These are phyloP conservation scores for Epichloe sp. DNA, from an alignment of 2,329 filamentous ascomycete genomes.

Conservation along the genomic window DNA sequence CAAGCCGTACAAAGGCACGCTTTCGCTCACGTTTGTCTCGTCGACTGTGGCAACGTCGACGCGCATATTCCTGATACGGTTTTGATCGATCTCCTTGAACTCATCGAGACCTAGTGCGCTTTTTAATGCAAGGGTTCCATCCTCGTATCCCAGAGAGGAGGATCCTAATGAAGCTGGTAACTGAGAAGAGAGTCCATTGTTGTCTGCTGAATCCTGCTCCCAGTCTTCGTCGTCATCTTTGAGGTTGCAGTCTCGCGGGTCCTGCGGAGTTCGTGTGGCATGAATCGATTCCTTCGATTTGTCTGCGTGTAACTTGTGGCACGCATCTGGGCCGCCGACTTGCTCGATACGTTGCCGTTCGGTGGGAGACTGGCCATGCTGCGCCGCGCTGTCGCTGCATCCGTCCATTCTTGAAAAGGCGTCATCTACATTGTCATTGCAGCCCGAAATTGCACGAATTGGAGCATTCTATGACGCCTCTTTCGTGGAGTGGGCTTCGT, in stretches of 20 bases:
- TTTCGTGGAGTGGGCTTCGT: slow-evolving; percentile 12
- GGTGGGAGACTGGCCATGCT: not conserved
- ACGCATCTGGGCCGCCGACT: not conserved
- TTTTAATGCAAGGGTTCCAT: not conserved
- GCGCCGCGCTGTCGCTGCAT: not conserved
- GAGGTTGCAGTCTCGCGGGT: not conserved
- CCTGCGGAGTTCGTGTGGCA: no score
- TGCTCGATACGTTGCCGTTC: not conserved
- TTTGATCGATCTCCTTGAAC: not conserved
- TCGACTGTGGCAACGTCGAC: not conserved
- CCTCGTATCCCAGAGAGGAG: no score
- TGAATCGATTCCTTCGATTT: not conserved
- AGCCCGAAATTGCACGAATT: slow-evolving; percentile 2
- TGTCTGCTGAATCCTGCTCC: not conserved
- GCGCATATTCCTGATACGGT: not conserved
- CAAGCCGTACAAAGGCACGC: not conserved
- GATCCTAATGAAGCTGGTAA: no score
- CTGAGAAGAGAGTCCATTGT: not conserved
- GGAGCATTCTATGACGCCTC: slow-evolving; percentile 20
- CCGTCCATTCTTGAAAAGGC: not conserved
- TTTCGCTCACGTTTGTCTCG: not conserved
- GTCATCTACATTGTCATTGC: not conserved
- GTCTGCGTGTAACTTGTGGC: not conserved
- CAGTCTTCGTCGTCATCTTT: not conserved
- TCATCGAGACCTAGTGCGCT: not conserved